Evolutionary conservation across 2,329 filamentous ascomycete species (phyloP), one percentile per base, ranked within the genome.

Genomic region (Fusarium subtropicale): DNA sequence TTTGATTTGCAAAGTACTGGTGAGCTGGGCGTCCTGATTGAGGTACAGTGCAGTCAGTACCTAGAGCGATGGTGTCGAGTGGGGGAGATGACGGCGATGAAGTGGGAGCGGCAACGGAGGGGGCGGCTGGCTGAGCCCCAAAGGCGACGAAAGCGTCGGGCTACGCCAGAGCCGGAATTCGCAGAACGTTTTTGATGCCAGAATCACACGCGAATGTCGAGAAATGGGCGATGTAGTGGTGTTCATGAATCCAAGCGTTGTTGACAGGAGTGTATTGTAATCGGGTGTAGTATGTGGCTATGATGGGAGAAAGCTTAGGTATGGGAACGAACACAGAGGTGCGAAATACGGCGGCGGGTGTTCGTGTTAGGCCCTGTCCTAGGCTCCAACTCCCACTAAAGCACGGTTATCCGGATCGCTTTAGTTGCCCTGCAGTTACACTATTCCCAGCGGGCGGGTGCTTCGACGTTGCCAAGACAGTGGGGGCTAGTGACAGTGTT

Each of bases 61-160:
- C 60, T 59, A 52, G 64, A 66, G 60, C 60, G 60, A 67, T 57
- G 60, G 71, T 69, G 59, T 72, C 56, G 66, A 56, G 64, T 64
- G 58, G 60, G 63, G 59, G 62, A 65, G 67, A 71, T 71, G 67
- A 71, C 67, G 67, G 67, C 67, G 64, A 71, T 56, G 56, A 71
- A 51, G 63, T 51, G 61, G 53, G 42, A 55, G 63, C 56, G 54
- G 57, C 46, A 60, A 48, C 56, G 69, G 67, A 73, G 60, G 57
- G 48, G 60, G 61, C 46, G 60, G 67, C 68, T 58, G 61, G 61
- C 63, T 71, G 55, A 68, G 57, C 63, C 67, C 67, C 68, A 58
- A 73, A 53, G 56, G 57, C 66, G 54, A 72, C 68, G 53, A 69
- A 58, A 73, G 54, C 69, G 69, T 69, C 56, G 58, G 62, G 65